Percentiles rank a stretch among this genome's conserved stretches.
Evolutionary conservation across 1,139 yeast genomes (phyloP).

Genomic region (Hemisphaericaspora xylanilytica): DNA sequence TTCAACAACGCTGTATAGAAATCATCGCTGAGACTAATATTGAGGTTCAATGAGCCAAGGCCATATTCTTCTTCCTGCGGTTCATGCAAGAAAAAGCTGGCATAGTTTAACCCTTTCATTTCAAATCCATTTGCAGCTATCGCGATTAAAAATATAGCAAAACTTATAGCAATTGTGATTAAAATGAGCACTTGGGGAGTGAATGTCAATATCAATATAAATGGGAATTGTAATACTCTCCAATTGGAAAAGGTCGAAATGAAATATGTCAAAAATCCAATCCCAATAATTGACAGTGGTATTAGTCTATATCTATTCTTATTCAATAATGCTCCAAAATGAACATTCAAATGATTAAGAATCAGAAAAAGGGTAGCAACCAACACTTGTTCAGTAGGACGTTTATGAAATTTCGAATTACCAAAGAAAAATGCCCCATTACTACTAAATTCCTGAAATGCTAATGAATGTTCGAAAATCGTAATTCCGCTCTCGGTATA

Average conservation of each 20-base stretch:
- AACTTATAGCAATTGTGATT: conserved; percentile 49
- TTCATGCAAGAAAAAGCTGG: conserved; percentile 39
- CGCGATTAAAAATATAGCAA: conserved; percentile 52
- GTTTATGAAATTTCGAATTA: conserved; percentile 20
- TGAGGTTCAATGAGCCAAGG: conserved; percentile 19
- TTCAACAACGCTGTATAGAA: conserved; percentile 61
- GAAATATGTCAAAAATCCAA: conserved; percentile 48
- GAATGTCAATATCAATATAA: conserved; percentile 53
- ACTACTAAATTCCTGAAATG: conserved; percentile 69
- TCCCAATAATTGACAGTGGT: conserved; percentile 59
- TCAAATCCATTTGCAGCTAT: conserved; percentile 56
- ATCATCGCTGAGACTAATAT: conserved; percentile 51
- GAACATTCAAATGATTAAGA: conserved; percentile 55
- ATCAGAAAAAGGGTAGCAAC: conserved; percentile 52
- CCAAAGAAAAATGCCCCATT: conserved; percentile 31
- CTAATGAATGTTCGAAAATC: conserved; percentile 68
- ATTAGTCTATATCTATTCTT: conserved; percentile 54
- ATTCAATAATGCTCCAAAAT: conserved; percentile 54
- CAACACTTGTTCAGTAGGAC: conserved; percentile 56
- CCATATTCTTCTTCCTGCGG: conserved; percentile 31
- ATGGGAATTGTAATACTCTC: conserved; percentile 47
- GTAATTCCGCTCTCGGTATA: conserved; percentile 69
- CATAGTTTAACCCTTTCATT: conserved; percentile 45
- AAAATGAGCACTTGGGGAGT: conserved; percentile 59
- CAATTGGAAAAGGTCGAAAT: conserved; percentile 35